Percentiles rank a stretch among this genome's conserved stretches.
Conservation (phyloP, 768 basidiomycete species). For the Rhizopogon sp. region DNA sequence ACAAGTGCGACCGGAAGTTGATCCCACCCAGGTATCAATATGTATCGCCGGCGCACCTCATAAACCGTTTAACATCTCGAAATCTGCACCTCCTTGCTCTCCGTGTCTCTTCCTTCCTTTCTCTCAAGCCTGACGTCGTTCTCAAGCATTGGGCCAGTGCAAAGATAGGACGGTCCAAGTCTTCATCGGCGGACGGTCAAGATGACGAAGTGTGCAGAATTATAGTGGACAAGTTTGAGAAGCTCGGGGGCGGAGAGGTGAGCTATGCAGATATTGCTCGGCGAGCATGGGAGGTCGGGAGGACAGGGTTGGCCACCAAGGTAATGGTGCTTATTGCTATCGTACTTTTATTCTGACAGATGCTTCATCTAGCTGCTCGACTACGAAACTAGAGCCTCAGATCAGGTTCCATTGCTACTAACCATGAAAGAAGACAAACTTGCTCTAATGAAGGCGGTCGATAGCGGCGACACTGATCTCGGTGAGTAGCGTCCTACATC, state of each 20-base stretch:
- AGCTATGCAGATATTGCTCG: constrained; percentile 95
- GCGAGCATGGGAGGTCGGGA: constrained; percentile 87
- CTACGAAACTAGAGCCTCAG: constrained; percentile 79
- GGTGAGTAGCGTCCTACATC: constrained; percentile 40
- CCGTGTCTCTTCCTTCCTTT: constrained; percentile 80
- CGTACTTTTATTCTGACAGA: background rate
- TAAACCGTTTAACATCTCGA: constrained; percentile 78
- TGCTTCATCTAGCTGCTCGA: constrained; percentile 66
- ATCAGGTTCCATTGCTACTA: constrained; percentile 90
- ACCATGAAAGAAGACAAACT: constrained; percentile 92
- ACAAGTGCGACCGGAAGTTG: constrained; percentile 1
- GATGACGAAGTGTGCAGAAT: constrained; percentile 76
- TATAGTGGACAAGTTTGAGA: constrained; percentile 89
- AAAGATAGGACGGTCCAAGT: constrained; percentile 75
- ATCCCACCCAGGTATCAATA: constrained; percentile 62
- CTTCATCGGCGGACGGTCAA: constrained; percentile 52
- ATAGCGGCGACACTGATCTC: constrained; percentile 93
- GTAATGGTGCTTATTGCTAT: constrained; percentile 31
- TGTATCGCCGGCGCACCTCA: constrained; percentile 74
- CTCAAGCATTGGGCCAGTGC: constrained; percentile 95
- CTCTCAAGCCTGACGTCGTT: constrained; percentile 79
- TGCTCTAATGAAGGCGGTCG: constrained; percentile 84
- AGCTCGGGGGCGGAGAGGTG: constrained; percentile 71
- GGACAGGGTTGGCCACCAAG: constrained; percentile 78
- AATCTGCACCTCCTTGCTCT: constrained; percentile 91